These are phyloP conservation scores for Penicillium flavigenum DNA, from an alignment of 495 filamentous ascomycete species.

Conservation along the genomic window DNA sequence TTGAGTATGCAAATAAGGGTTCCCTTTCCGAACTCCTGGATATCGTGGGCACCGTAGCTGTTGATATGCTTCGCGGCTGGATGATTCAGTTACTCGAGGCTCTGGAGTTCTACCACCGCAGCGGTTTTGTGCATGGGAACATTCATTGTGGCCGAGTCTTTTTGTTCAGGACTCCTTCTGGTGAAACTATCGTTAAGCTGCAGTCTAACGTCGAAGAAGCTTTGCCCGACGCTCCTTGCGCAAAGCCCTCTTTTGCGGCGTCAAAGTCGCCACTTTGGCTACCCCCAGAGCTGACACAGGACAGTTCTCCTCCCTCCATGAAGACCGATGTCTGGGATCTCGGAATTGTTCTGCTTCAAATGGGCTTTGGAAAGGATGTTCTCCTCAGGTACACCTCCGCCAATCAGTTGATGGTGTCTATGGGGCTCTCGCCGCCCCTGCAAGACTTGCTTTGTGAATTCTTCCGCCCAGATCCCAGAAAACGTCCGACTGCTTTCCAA, in stretches of 20 bases:
- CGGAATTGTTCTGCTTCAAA: constrained; percentile 84
- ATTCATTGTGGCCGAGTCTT: constrained; percentile 77
- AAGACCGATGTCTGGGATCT: constrained; percentile 96
- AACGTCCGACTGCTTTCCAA: constrained; percentile 85
- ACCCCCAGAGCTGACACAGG: constrained; percentile 72
- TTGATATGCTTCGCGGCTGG: constrained; percentile 76
- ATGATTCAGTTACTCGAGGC: constrained; percentile 88
- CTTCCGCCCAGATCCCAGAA: constrained; percentile 79
- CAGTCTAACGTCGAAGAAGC: constrained; percentile 45
- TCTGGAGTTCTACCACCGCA: constrained; percentile 78
- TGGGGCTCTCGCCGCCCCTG: constrained; percentile 71
- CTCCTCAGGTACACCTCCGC: constrained; percentile 77
- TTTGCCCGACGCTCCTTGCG: constrained; percentile 31
- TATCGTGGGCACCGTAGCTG: constrained; percentile 67
- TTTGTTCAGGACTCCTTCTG: constrained; percentile 47
- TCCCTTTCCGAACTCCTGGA: constrained; percentile 80
- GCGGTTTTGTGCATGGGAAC: constrained; percentile 76
- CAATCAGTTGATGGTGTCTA: constrained; percentile 56
- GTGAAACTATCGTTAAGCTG: constrained; percentile 47
- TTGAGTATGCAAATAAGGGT: constrained; percentile 75
- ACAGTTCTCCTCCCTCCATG: constrained; percentile 58
- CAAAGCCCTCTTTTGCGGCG: constrained; percentile 49
- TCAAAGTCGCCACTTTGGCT: constrained; percentile 80
- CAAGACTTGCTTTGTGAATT: constrained; percentile 77
- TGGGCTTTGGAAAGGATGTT: constrained; percentile 84